Evolutionary conservation across 1,284 basidiomycete genomes (phyloP).

Genomic region (Rhodofomes roseus): DNA sequence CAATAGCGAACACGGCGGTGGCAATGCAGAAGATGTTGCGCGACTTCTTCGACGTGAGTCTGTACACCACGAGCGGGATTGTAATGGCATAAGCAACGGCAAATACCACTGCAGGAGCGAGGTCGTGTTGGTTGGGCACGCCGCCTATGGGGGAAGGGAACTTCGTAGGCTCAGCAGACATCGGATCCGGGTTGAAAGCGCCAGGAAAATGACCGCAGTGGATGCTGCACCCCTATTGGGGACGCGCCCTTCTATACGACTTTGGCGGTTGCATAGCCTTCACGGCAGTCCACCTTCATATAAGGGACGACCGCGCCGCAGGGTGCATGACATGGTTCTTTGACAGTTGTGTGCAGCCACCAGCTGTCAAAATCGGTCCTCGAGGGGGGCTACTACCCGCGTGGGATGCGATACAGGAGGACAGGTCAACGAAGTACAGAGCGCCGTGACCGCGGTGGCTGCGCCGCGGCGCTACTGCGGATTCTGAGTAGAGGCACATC

Average conservation of each 20-base stretch:
- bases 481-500: no score
- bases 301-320: no score
- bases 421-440: no score
- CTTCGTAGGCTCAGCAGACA: not conserved
- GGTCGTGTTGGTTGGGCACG: constrained; percentile 15
- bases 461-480: no score
- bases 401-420: no score
- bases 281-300: no score
- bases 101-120: constrained; percentile 17
- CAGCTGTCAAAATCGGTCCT: no score
- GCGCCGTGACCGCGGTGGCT: no score
- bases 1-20: constrained; percentile 11
- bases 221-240: not conserved
- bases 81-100: constrained; percentile 15
- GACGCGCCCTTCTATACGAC: not conserved
- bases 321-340: no score
- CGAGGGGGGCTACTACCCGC: no score
- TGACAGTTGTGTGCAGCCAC: no score
- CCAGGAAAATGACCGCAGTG: not conserved
- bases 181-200: not conserved
- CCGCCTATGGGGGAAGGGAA: constrained; percentile 24
- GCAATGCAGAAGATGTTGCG: constrained; percentile 14
- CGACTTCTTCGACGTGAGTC: constrained; percentile 8
- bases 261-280: not conserved
- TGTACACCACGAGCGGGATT: constrained; percentile 12